phyloP scores from a whole-genome alignment of 2,329 filamentous ascomycete species.

The Colletotrichum sp. region DNA sequence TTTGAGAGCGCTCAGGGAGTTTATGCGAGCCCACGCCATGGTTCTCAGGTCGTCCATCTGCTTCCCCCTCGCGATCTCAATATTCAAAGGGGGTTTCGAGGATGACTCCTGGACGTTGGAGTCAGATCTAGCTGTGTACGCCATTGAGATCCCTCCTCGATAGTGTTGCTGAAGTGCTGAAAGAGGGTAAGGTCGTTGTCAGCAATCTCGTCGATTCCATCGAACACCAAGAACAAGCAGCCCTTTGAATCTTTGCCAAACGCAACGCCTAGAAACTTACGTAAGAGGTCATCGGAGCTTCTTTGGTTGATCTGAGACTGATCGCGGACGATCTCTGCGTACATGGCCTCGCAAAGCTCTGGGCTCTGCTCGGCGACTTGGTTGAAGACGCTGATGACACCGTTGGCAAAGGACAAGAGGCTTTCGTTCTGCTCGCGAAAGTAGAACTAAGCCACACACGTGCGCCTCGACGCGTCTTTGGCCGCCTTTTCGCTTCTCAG shows the following conservation, averaged over 20 bases:
- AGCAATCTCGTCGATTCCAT: conserved; percentile 35
- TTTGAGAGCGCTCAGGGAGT: conserved; percentile 25
- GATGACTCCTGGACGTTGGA: conserved; percentile 11
- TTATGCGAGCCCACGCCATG: conserved; percentile 30
- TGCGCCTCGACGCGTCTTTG: conserved; percentile 20
- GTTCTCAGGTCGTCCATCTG: conserved; percentile 31
- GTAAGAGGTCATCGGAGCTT: conserved; percentile 23
- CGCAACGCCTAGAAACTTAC: conserved; percentile 26
- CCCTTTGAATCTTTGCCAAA: conserved; percentile 25
- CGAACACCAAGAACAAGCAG: conserved; percentile 31
- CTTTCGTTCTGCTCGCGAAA: conserved; percentile 37
- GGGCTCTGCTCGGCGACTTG: conserved; percentile 34
- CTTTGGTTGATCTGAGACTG: conserved; percentile 15
- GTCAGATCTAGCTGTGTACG: background rate
- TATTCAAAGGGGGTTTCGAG: background rate
- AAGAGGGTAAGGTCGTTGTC: conserved; percentile 17
- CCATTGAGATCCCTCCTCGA: no score
- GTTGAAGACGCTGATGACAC: conserved; percentile 29
- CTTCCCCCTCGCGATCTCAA: conserved; percentile 30
- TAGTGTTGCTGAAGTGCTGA: conserved; percentile 10
- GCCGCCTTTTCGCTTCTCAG: conserved; percentile 3
- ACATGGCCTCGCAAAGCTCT: conserved; percentile 32
- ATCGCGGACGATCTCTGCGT: conserved; percentile 29
- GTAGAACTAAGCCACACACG: conserved; percentile 36
- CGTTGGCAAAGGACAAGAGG: conserved; percentile 25